phyloP scores from a whole-genome alignment of 495 filamentous ascomycete genomes.

The Darksidea phi region DNA sequence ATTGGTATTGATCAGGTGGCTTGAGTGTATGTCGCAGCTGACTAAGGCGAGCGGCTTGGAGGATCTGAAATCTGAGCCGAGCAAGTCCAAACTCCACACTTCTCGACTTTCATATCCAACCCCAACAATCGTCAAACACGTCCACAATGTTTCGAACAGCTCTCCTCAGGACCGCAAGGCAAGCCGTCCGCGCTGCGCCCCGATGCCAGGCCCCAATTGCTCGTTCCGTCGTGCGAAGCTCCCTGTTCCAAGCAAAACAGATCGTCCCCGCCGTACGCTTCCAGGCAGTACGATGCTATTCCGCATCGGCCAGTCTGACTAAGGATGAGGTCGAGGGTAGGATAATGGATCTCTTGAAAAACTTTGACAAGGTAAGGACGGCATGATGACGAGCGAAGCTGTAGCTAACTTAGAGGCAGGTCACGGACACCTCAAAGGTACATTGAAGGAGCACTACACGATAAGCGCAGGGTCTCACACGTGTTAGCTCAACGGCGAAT shows the following conservation, averaged over 20 bases:
- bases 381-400: background rate
- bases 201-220: conserved; percentile 58
- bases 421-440: conserved; percentile 49
- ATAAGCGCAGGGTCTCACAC: conserved; percentile 20
- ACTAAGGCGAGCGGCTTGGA: background rate
- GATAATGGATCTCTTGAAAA: conserved; percentile 86
- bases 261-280: conserved; percentile 56
- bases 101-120: conserved; percentile 4
- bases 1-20: too few relatives aligned
- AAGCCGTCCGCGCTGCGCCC: conserved; percentile 51
- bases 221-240: conserved; percentile 55
- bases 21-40: too few relatives aligned
- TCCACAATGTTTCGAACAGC: conserved; percentile 78
- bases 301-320: conserved; percentile 70
- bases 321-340: conserved; percentile 86
- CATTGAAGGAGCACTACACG: background rate
- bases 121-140: conserved; percentile 2
- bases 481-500: conserved; percentile 67
- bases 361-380: conserved; percentile 90
- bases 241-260: conserved; percentile 55
- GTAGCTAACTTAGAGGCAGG: conserved; percentile 36
- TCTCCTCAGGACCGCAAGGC: conserved; percentile 63
- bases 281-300: conserved; percentile 76
- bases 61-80: background rate
- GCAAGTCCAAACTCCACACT: background rate